Percentiles rank a stretch among this genome's conserved stretches.
Evolutionary conservation across 139 green algal genomes (phyloP).

Genomic region (Auxenochlorella pyrenoidosa): DNA sequence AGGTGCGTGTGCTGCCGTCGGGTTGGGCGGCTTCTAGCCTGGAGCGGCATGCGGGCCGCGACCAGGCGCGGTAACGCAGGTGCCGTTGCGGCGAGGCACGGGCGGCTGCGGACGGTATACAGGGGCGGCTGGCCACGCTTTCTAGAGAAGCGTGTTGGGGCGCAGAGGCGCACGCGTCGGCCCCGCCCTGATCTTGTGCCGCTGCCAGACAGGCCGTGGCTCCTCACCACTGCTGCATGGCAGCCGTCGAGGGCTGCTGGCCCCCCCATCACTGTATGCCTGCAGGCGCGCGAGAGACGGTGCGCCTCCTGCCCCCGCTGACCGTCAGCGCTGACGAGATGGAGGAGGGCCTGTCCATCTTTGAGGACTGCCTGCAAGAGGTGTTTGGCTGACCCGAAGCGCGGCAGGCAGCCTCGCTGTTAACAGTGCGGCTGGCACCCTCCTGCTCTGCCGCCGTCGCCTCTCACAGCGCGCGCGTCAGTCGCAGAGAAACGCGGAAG

Average conservation of each 20-base stretch:
- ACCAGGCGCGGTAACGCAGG: no score
- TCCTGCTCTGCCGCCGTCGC: no score
- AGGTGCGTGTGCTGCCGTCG: slow-evolving; percentile 27
- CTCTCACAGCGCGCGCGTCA: no score
- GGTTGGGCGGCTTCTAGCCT: not conserved
- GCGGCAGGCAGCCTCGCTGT: not conserved
- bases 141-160: no score
- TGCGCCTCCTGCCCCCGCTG: slow-evolving; percentile 86
- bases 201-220: not conserved
- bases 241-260: not conserved
- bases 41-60: no score
- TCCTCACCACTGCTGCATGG: not conserved
- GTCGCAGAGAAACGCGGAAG: no score
- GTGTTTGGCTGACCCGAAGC: slow-evolving; percentile 50
- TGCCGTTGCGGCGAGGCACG: not conserved
- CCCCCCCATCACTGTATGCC: not conserved
- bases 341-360: slow-evolving; percentile 56
- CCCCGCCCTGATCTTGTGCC: no score
- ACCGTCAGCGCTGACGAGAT: slow-evolving; percentile 69
- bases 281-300: slow-evolving; percentile 70
- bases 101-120: no score
- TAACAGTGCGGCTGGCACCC: no score
- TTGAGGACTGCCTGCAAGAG: slow-evolving; percentile 51
- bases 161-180: no score
- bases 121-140: no score